Evolutionary conservation across 179 eudicot species (phyloP).

Genomic region (Vitellaria paradoxa): DNA sequence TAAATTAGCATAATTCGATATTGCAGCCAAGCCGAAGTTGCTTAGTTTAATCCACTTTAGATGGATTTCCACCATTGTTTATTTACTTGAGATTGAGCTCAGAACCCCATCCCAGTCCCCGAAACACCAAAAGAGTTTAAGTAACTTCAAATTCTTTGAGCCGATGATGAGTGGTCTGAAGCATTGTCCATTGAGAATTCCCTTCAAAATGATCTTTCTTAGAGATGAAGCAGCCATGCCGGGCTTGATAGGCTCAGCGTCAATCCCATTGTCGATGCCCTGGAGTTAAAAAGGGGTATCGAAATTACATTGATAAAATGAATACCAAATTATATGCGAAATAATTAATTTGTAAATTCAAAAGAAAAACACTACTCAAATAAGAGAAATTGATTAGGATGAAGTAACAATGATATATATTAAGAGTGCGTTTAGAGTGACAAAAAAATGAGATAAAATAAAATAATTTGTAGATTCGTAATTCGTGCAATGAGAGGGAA

Average conservation of each 20-base stretch:
- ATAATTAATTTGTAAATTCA: too few relatives aligned
- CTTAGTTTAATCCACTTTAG: slow-evolving; percentile 24
- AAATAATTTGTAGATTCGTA: too few relatives aligned
- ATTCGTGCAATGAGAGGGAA: too few relatives aligned
- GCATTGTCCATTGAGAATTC: slow-evolving; percentile 24
- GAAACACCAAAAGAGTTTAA: slow-evolving; percentile 19
- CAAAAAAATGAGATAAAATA: too few relatives aligned
- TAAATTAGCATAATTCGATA: slow-evolving; percentile 16
- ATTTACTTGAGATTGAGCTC: neutral
- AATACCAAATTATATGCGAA: too few relatives aligned
- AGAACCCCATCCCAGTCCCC: slow-evolving; percentile 22
- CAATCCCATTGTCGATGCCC: slow-evolving; percentile 11
- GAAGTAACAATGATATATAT: too few relatives aligned
- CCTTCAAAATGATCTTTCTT: slow-evolving; percentile 22
- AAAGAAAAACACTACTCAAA: too few relatives aligned
- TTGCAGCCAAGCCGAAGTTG: slow-evolving; percentile 19
- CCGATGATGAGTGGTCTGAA: slow-evolving; percentile 21
- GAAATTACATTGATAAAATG: too few relatives aligned
- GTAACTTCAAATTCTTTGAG: slow-evolving; percentile 13
- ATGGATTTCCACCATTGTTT: slow-evolving; percentile 18
- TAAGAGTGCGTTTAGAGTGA: too few relatives aligned
- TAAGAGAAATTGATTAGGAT: too few relatives aligned
- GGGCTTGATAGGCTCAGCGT: slow-evolving; percentile 12
- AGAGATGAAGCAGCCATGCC: slow-evolving; percentile 12
- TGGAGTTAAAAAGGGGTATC: neutral